phyloP scores from a whole-genome alignment of 768 basidiomycete species.

The Lentinula aciculospora region DNA sequence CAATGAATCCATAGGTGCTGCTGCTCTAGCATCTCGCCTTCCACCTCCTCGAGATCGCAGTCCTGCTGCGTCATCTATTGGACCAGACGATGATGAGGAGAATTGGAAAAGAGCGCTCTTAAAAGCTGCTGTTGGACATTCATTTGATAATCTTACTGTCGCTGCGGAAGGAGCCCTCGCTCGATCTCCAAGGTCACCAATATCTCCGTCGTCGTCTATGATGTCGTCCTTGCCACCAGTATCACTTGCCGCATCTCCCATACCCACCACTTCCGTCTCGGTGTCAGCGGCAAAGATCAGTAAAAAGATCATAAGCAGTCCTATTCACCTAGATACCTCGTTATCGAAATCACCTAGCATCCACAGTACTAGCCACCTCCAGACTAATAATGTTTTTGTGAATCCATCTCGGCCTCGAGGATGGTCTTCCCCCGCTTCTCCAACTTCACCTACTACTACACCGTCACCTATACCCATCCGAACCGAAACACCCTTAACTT shows the following conservation, averaged over 20 bases:
- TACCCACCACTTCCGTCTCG: constrained; percentile 3
- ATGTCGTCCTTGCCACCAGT: constrained; percentile 27
- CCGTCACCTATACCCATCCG: constrained; percentile 39
- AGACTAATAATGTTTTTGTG: constrained; percentile 1
- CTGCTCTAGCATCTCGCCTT: constrained; percentile 67
- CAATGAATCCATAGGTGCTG: constrained; percentile 70
- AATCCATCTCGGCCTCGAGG: constrained; percentile 13
- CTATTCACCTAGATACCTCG: constrained; percentile 25
- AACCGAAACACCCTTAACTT: constrained; percentile 57
- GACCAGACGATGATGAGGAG: constrained; percentile 39
- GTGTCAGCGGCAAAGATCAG: constrained; percentile 18
- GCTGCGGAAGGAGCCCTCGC: background rate
- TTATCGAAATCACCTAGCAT: constrained; percentile 19
- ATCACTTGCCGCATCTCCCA: constrained; percentile 14
- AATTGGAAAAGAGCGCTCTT: constrained; percentile 75
- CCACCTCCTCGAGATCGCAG: constrained; percentile 49
- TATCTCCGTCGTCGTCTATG: constrained; percentile 35
- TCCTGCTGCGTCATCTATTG: constrained; percentile 52
- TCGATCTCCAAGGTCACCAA: background rate
- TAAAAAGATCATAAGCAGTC: constrained; percentile 39
- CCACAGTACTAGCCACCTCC: constrained; percentile 12
- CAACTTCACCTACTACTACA: constrained; percentile 15
- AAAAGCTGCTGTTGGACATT: constrained; percentile 74
- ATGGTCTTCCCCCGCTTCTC: constrained; percentile 25
- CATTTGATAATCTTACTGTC: constrained; percentile 41